A percentile compares a stretch with the other conserved stretches of the same genome.
Conservation (phyloP, 2,329 filamentous ascomycete species). For the Didymella pomorum region DNA sequence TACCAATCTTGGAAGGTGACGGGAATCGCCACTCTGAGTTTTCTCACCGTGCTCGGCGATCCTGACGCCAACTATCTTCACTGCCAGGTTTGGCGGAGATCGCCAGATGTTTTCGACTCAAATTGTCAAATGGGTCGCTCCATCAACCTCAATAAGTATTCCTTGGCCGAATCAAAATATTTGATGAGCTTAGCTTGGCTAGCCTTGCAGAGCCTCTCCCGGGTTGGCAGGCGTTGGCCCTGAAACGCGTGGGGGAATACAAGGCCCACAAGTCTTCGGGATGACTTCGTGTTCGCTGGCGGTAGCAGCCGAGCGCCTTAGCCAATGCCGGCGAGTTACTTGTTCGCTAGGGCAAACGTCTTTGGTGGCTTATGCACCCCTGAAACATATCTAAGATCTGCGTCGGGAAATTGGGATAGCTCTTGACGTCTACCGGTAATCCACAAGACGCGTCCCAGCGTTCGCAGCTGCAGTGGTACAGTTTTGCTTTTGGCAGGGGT, state of each 20-base stretch:
- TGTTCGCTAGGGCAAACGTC: conserved; percentile 6
- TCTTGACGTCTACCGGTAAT: conserved; percentile 1
- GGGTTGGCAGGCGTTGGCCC: background rate
- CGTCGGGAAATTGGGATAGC: conserved; percentile 10
- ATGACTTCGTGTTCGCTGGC: conserved; percentile 4
- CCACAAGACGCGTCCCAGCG: background rate
- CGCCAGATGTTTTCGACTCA: background rate
- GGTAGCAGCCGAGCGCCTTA: conserved; percentile 15
- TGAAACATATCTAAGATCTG: conserved; percentile 10
- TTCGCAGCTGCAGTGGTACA: conserved; percentile 11
- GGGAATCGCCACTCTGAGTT: background rate
- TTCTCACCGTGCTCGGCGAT: conserved; percentile 1
- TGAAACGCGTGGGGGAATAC: conserved; percentile 15
- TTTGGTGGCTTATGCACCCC: conserved; percentile 13
- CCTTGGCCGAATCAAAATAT: background rate
- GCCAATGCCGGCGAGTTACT: conserved; percentile 5
- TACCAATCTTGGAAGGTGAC: background rate
- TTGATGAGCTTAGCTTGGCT: background rate
- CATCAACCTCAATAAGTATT: conserved; percentile 5
- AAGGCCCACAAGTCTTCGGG: conserved; percentile 6
- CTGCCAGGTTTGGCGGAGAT: background rate
- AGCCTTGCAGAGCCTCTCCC: conserved; percentile 8
- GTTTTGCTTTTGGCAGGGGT: conserved; percentile 1
- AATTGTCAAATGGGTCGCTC: background rate
- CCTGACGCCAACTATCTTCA: background rate